A percentile compares a stretch with the other conserved stretches of the same genome.
Evolutionary conservation across 495 filamentous ascomycete genomes (phyloP).

Genomic region (Barbatosphaeria neglecta): DNA sequence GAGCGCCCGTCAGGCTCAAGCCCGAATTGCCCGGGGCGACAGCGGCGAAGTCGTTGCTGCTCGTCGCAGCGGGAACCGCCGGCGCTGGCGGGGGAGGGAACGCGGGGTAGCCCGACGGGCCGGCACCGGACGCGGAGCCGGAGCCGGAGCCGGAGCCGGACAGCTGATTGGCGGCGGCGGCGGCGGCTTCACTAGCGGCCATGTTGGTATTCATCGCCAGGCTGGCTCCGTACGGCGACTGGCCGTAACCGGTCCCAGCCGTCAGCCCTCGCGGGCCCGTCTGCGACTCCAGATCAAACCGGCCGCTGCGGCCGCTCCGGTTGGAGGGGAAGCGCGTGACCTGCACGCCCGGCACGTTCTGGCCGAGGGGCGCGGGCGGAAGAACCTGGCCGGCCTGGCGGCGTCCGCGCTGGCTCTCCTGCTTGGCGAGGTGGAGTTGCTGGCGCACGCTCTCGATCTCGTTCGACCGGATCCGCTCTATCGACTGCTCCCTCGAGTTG

Average conservation of each 20-base stretch:
- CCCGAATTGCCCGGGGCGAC: too few relatives aligned
- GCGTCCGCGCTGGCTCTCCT: conserved; percentile 32
- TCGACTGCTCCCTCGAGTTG: conserved; percentile 13
- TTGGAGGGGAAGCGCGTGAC: conserved; percentile 14
- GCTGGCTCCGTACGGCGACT: conserved; percentile 10
- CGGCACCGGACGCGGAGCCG: neutral
- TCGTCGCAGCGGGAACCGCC: neutral
- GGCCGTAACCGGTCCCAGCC: conserved; percentile 10
- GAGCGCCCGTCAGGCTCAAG: conserved; percentile 8
- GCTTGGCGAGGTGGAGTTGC: conserved; percentile 15
- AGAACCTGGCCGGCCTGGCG: conserved; percentile 30
- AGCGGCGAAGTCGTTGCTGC: conserved; percentile 1
- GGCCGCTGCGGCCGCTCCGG: conserved; percentile 3
- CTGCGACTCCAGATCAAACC: conserved; percentile 18
- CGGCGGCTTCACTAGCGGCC: too few relatives aligned
- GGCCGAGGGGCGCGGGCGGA: conserved; percentile 11
- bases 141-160: neutral
- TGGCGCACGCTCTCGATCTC: conserved; percentile 12
- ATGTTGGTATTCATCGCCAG: conserved; percentile 5
- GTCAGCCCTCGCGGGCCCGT: conserved; percentile 3
- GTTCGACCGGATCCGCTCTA: conserved; percentile 16
- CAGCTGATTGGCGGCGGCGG: too few relatives aligned
- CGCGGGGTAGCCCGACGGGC: neutral
- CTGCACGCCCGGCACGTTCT: conserved; percentile 16
- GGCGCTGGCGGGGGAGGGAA: conserved; percentile 3